phyloP scores from a whole-genome alignment of 1,284 basidiomycete genomes.

The Exobasidium rhododendri region DNA sequence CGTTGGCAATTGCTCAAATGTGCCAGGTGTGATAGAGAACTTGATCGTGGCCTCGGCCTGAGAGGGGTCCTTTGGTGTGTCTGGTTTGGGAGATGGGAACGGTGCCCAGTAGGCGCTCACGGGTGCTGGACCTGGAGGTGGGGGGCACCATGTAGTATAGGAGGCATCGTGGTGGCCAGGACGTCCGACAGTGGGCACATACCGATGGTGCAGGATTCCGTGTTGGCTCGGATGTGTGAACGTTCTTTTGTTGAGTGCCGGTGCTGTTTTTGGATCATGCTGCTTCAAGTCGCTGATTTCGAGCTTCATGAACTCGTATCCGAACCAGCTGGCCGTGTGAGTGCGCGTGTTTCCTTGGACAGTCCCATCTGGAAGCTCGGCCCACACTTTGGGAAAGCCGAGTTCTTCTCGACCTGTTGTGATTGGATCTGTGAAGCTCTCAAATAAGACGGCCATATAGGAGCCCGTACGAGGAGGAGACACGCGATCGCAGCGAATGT shows the following conservation, averaged over 20 bases:
- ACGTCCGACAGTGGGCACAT: slow-evolving; percentile 38
- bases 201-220: slow-evolving; percentile 42
- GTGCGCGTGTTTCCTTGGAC: slow-evolving; percentile 3
- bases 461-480: slow-evolving; percentile 21
- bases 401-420: slow-evolving; percentile 32
- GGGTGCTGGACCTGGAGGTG: slow-evolving; percentile 2
- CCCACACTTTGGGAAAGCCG: slow-evolving; percentile 24
- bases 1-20: slow-evolving; percentile 7
- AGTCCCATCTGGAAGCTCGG: slow-evolving; percentile 26
- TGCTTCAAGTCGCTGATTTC: slow-evolving; percentile 16
- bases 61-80: neutral
- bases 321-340: slow-evolving; percentile 32
- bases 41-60: neutral
- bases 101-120: neutral
- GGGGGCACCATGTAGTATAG: slow-evolving; percentile 29
- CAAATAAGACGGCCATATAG: slow-evolving; percentile 40
- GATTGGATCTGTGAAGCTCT: slow-evolving; percentile 44
- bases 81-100: neutral
- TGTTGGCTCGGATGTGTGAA: slow-evolving; percentile 33
- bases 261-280: slow-evolving; percentile 14
- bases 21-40: neutral
- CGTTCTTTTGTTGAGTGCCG: slow-evolving; percentile 7
- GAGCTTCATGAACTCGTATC: slow-evolving; percentile 37
- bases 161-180: slow-evolving; percentile 43
- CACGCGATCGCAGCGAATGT: slow-evolving; percentile 28